Evolutionary conservation across 176 grass and related monocot species (phyloP).

Genomic region (Alloteropsis semialata): DNA sequence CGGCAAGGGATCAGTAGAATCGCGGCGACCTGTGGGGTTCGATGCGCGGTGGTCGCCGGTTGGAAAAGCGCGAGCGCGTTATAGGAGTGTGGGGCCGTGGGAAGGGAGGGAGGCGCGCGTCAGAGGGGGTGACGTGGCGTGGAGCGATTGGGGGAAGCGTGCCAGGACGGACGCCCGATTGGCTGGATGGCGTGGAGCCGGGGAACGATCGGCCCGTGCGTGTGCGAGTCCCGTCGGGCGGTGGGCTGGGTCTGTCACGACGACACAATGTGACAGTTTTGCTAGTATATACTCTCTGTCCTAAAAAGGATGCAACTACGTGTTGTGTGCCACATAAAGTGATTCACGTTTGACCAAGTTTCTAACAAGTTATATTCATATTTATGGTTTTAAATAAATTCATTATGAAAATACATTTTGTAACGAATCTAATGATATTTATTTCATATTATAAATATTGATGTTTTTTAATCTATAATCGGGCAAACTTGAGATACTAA

Average conservation of each 20-base stretch:
- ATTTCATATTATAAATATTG: too few species aligned
- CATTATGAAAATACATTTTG: too few species aligned
- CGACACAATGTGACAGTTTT: too few species aligned
- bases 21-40: neutral
- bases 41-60: neutral
- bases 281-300: too few species aligned
- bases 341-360: too few species aligned
- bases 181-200: slow-evolving; percentile 37
- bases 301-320: too few species aligned
- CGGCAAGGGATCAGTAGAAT: neutral
- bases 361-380: too few species aligned
- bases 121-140: slow-evolving; percentile 42
- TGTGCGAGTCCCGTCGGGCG: neutral
- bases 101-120: slow-evolving; percentile 9
- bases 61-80: slow-evolving; percentile 16
- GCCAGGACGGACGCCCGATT: slow-evolving; percentile 38
- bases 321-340: too few species aligned
- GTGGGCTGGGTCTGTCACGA: neutral
- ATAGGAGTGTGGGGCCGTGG: slow-evolving; percentile 16
- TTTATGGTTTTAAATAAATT: too few species aligned
- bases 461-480: too few species aligned
- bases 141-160: neutral
- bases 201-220: neutral
- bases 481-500: too few species aligned
- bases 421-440: too few species aligned